Percentiles rank a stretch among this genome's conserved stretches.
Evolutionary conservation across 108 stramenopile genomes (phyloP).

Genomic region (Cylindrotheca fusiformis): DNA sequence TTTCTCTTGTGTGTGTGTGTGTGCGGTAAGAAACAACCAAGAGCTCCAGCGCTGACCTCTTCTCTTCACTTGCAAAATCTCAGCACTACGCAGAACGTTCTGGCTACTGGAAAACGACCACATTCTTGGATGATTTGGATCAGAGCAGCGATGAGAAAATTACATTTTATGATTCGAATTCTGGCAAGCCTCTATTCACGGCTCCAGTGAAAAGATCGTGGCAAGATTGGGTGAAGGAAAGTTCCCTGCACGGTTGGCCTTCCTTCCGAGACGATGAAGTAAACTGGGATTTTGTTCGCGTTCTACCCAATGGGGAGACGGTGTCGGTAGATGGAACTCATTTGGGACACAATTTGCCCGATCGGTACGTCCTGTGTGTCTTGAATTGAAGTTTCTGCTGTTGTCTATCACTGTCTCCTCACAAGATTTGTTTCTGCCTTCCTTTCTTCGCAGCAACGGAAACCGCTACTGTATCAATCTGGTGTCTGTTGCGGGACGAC

Average conservation of each 20-base stretch:
- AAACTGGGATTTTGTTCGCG: slow-evolving; percentile 86
- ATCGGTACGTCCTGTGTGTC: slow-evolving; percentile 2
- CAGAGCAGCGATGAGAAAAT: slow-evolving; percentile 20
- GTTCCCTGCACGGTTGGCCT: slow-evolving; percentile 77
- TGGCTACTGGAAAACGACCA: slow-evolving; percentile 73
- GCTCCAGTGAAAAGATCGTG: slow-evolving; percentile 66
- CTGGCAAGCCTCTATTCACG: slow-evolving; percentile 69
- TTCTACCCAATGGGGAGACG: slow-evolving; percentile 78
- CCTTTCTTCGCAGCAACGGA: slow-evolving; percentile 61
- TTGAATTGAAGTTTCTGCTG: too few relatives aligned
- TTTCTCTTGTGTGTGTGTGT: slow-evolving; percentile 8
- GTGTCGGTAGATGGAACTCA: slow-evolving; percentile 86
- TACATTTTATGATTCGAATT: slow-evolving; percentile 85
- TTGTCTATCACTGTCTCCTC: too few relatives aligned
- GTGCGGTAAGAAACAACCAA: not conserved
- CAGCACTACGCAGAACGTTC: slow-evolving; percentile 81
- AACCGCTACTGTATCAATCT: slow-evolving; percentile 93
- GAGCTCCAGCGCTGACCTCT: too few relatives aligned
- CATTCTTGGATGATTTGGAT: slow-evolving; percentile 55
- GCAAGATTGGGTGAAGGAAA: slow-evolving; percentile 68
- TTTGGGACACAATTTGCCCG: slow-evolving; percentile 77
- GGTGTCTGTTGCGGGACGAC: slow-evolving; percentile 84
- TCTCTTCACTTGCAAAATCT: too few relatives aligned
- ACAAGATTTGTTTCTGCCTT: not conserved
- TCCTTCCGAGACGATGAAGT: slow-evolving; percentile 54